Conservation (phyloP, 176 grass and related monocot species). For the Oropetium thomaeum region DNA sequence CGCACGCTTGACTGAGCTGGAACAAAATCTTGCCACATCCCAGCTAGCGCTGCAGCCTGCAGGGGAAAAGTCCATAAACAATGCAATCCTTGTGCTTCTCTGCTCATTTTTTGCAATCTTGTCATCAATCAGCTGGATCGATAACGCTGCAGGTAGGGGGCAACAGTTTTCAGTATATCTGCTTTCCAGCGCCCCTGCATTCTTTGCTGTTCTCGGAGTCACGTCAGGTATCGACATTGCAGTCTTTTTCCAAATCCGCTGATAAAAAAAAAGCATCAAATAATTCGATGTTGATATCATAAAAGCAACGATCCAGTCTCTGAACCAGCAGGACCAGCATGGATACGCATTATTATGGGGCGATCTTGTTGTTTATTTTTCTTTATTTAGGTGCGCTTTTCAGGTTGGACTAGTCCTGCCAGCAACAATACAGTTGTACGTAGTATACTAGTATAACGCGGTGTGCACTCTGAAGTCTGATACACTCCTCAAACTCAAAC, state of each 20-base stretch:
- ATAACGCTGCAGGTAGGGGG: too few relatives aligned
- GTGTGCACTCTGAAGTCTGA: neutral
- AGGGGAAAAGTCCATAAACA: neutral
- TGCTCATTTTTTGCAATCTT: neutral
- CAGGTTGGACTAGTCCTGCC: neutral
- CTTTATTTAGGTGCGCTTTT: neutral
- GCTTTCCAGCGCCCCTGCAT: neutral
- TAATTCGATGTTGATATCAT: neutral
- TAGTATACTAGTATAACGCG: too few relatives aligned
- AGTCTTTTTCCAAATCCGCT: neutral
- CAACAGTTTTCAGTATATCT: too few relatives aligned
- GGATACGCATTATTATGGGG: neutral
- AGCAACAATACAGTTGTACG: constrained; percentile 4
- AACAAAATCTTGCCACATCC: neutral
- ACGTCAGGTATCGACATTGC: neutral
- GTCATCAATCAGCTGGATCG: too few relatives aligned
- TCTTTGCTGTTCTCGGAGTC: neutral
- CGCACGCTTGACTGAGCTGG: neutral
- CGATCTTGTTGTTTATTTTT: neutral
- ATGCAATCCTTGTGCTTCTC: neutral
- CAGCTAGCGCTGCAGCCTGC: neutral
- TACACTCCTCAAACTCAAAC: too few relatives aligned
- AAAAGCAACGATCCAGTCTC: neutral
- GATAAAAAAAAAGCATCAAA: neutral
- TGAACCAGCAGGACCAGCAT: neutral